These are phyloP conservation scores for Entomortierella chlamydospora DNA, from an alignment of 192 early-diverging fungal species.

Conservation along the genomic window DNA sequence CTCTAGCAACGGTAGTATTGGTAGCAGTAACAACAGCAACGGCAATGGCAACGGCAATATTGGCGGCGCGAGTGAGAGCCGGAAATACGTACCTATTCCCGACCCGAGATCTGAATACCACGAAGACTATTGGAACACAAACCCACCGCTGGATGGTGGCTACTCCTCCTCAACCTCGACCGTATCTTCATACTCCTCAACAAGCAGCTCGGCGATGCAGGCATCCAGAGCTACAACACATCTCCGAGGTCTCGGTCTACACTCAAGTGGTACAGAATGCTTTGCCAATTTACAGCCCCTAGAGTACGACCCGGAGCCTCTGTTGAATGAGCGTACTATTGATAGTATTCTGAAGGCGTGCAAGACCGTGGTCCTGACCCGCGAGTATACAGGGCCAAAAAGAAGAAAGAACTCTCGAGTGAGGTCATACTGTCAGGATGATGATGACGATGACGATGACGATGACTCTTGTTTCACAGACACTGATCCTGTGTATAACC, in stretches of 20 bases:
- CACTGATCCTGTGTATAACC: slow-evolving; percentile 23
- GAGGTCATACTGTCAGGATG: slow-evolving; percentile 12
- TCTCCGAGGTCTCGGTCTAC: slow-evolving; percentile 17
- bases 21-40: not conserved
- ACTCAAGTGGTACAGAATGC: slow-evolving; percentile 48
- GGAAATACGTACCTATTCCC: slow-evolving; percentile 9
- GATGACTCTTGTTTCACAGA: slow-evolving; percentile 35
- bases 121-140: slow-evolving; percentile 49
- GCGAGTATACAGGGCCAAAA: slow-evolving; percentile 57
- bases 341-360: slow-evolving; percentile 58
- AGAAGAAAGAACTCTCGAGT: slow-evolving; percentile 15
- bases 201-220: slow-evolving; percentile 30
- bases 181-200: slow-evolving; percentile 32
- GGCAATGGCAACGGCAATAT: slow-evolving; percentile 3
- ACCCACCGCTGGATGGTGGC: slow-evolving; percentile 40
- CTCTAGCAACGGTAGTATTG: not conserved
- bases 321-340: slow-evolving; percentile 58
- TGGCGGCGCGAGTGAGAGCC: not conserved
- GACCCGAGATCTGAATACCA: slow-evolving; percentile 23
- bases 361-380: slow-evolving; percentile 59
- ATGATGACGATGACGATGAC: slow-evolving; percentile 30
- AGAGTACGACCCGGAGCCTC: slow-evolving; percentile 61
- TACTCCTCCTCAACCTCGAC: slow-evolving; percentile 41
- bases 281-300: slow-evolving; percentile 63
- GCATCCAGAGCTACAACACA: slow-evolving; percentile 3